phyloP scores from a whole-genome alignment of 768 basidiomycete genomes.

The Terana coerulea region DNA sequence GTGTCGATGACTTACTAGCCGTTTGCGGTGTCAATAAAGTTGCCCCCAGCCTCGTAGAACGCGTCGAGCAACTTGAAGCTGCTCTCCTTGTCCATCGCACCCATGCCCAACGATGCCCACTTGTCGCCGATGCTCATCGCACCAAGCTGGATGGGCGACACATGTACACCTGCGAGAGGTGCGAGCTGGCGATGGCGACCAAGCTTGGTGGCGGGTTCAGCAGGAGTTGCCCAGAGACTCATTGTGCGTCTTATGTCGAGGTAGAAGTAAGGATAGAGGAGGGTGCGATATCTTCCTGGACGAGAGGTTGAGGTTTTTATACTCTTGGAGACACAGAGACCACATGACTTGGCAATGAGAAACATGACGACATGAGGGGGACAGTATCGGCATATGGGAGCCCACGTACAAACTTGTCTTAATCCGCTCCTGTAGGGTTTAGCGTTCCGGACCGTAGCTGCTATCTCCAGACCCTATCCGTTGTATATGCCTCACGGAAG shows the following conservation, averaged over 20 bases:
- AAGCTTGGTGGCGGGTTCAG: conserved; percentile 15
- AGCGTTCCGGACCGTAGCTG: too few species aligned
- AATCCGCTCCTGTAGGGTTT: too few species aligned
- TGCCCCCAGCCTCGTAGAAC: conserved; percentile 10
- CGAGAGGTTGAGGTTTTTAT: too few species aligned
- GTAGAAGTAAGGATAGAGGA: too few species aligned
- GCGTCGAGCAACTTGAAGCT: conserved; percentile 40
- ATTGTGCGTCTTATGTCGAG: not conserved
- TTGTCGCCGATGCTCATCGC: conserved; percentile 43
- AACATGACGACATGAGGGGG: too few species aligned
- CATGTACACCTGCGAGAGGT: conserved; percentile 36
- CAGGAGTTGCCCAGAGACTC: conserved; percentile 5
- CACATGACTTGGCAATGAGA: too few species aligned
- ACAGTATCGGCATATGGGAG: too few species aligned
- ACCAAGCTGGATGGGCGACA: conserved; percentile 45
- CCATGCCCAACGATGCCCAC: conserved; percentile 31
- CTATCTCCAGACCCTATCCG: too few species aligned
- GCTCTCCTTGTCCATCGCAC: conserved; percentile 35
- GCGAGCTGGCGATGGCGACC: conserved; percentile 32
- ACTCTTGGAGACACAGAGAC: too few species aligned
- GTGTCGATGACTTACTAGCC: conserved; percentile 31
- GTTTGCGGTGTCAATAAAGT: conserved; percentile 32
- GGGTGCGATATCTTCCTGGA: too few species aligned
- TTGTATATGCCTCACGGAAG: too few species aligned
- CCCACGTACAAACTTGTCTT: too few species aligned